Evolutionary conservation across 1,139 yeast species (phyloP).

Genomic region (Sugiyamaella japonica): DNA sequence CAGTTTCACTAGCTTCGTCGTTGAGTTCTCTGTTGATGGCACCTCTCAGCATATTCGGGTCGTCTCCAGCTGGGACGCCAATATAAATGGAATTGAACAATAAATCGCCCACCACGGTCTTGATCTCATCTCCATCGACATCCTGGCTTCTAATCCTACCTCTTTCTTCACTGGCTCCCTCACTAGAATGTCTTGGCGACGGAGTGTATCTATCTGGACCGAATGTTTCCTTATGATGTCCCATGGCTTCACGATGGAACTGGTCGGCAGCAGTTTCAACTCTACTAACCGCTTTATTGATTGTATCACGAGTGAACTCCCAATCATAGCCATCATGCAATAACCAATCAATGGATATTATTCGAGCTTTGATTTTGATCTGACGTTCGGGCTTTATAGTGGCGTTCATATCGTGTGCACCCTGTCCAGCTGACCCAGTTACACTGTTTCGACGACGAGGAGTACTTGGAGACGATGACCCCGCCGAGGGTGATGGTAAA

Average conservation of each 20-base stretch:
- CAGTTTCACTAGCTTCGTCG: slow-evolving; percentile 37
- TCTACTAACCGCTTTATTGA: slow-evolving; percentile 60
- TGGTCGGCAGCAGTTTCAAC: slow-evolving; percentile 54
- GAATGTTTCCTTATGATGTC: slow-evolving; percentile 5
- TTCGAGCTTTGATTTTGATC: slow-evolving; percentile 4
- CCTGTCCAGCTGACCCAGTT: slow-evolving; percentile 1
- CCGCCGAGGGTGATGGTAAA: not conserved
- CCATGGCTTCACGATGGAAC: slow-evolving; percentile 29
- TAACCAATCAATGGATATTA: slow-evolving; percentile 45
- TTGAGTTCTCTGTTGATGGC: slow-evolving; percentile 53
- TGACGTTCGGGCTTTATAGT: not conserved
- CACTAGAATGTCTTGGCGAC: slow-evolving; percentile 4
- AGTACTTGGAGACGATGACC: not conserved
- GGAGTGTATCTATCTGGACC: slow-evolving; percentile 7
- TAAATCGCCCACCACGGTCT: slow-evolving; percentile 56
- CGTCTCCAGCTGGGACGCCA: slow-evolving; percentile 54
- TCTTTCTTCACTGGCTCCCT: slow-evolving; percentile 16
- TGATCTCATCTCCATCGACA: slow-evolving; percentile 31
- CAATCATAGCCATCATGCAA: slow-evolving; percentile 93
- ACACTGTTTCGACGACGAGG: slow-evolving; percentile 14
- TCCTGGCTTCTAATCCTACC: slow-evolving; percentile 16
- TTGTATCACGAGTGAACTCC: slow-evolving; percentile 70
- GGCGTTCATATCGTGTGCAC: not conserved
- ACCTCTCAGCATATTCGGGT: slow-evolving; percentile 50
- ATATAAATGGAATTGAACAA: slow-evolving; percentile 74